Evolutionary conservation across 352 stramenopile genomes (phyloP), one percentile per base, ranked within the genome.

Genomic region (Pythium oligandrum): DNA sequence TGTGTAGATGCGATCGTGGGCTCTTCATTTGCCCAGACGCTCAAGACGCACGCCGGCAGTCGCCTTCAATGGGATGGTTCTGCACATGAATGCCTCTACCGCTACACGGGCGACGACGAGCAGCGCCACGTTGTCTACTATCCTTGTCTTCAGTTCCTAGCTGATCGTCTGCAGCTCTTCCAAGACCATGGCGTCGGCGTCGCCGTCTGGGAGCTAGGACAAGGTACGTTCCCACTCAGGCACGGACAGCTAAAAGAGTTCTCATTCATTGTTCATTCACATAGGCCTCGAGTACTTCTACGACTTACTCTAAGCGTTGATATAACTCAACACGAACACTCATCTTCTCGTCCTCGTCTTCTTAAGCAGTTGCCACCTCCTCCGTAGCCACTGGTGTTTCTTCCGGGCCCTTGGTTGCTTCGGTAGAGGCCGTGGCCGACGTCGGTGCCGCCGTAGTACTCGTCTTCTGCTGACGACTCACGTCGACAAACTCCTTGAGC

Each of bases 111-210:
- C 2, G 39, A 53, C 9, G 65, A 66, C 17, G 54, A 57, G 26
- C 57, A 63, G 12, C 66, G 64, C 33, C 79, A 78, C 54, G 64
- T 72, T 4, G 70, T 88, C 17, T 93, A 84, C 59, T 93, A 72
- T 51, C 83, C 83, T n/a, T 93, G 83, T 48, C 62, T 93, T n/a
- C 78, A 90, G 54, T 93, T 89, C 51, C 52, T 93, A 6, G 62
- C 76, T 34, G 78, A 93, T 26, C 80, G 83, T 6, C 63, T 93
- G 48, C 54, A 65, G 39, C 57, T 90, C 35, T 89, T 75, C 49
- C 54, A 73, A 35, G 55, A 78, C 39, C 26, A 63, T 10, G 64
- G 73, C 36, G 75, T 85, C 31, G 78, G 83, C 4, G 71, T 67
- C 38, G 79, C 73, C 11, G 70, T 93, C 44, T 93, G 83, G 83